Percentiles rank a stretch among this genome's conserved stretches.
Conservation (phyloP, 441 rosid genomes). For the Eruca vesicaria region DNA sequence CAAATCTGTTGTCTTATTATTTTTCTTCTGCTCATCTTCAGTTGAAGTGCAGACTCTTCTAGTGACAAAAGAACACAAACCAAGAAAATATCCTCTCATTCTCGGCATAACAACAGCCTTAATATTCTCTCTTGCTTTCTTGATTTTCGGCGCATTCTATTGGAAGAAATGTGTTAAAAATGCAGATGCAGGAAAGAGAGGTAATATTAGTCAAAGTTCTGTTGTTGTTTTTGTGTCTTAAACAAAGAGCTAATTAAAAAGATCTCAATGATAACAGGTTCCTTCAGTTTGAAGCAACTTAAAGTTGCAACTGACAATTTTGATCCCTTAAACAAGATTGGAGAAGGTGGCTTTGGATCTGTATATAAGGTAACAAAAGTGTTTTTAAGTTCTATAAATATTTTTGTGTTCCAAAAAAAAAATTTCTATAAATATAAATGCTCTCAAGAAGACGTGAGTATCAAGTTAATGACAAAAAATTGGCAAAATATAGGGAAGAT, state of each 20-base stretch:
- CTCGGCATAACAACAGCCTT: conserved; percentile 14
- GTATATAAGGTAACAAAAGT: conserved; percentile 5
- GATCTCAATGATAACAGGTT: conserved; percentile 52
- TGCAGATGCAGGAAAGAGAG: conserved; percentile 19
- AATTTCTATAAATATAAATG: neutral
- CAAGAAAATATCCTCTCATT: conserved; percentile 17
- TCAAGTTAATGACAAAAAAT: neutral
- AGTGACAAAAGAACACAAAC: conserved; percentile 6
- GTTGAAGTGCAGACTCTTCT: conserved; percentile 8
- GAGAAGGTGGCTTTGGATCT: conserved; percentile 71
- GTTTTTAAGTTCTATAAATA: neutral
- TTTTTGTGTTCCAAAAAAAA: no score
- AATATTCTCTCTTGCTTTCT: conserved; percentile 24
- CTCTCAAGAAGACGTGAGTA: neutral
- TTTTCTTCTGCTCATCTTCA: conserved; percentile 2
- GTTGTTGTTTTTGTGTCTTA: neutral
- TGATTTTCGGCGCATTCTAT: conserved; percentile 1
- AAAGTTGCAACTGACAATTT: conserved; percentile 43
- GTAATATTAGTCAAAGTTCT: neutral
- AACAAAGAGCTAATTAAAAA: conserved; percentile 43
- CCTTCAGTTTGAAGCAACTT: conserved; percentile 31
- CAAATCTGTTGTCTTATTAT: neutral
- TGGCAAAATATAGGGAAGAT: conserved; percentile 41
- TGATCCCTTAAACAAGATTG: conserved; percentile 57
- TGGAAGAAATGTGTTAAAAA: conserved; percentile 22